Evolutionary conservation across 176 grass and related monocot species (phyloP), one percentile per base, ranked within the genome.

Genomic region (Bromus sterilis): DNA sequence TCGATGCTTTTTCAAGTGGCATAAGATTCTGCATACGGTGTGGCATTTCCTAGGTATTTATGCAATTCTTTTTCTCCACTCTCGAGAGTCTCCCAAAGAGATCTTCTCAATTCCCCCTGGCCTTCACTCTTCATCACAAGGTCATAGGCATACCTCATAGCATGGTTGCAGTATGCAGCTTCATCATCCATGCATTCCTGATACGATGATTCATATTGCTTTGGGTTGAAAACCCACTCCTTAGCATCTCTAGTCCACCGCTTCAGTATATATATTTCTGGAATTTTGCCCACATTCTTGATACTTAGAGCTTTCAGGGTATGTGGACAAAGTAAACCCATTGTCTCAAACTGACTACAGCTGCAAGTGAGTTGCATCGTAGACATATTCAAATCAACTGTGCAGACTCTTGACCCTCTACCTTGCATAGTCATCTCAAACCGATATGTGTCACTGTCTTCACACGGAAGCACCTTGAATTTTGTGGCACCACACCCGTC

Each of bases 391-490:
- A 95, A 58, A 58, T 60, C 74, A 53, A 95, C 93, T 63, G 23
- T 90, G 78, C 85, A 92, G 13, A 85, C 80, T 74, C 88, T 90
- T 70, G 87, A 88, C 7, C 87, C 93, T 75, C 93, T 59, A 71
- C 87, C 90, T 64, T 95, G 90, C 79, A 92, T 95, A n/a, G 86
- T 92, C 85, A 91, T 89, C 87, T 94, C 93, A 85, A 87, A 94
- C 40, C 49, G 71, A 77, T 83, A 89, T 46, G 49, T 87, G 30
- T 88, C 87, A 82, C 49, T 80, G 13, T 79, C 93, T 60, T 84
- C 29, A 35, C 85, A 87, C 0, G 63, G 85, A 63, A 87, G 48
- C 76, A 84, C 85, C 82, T 92, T 92, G 65, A 85, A 92, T 87
- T 87, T 89, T 76, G 90, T 95, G 24, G 89, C 92, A 0, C 93